Percentiles rank a stretch among this genome's conserved stretches.
These are phyloP conservation scores for Thymus mandschuricus DNA, from an alignment of 257 asterid genomes.

Conservation along the genomic window DNA sequence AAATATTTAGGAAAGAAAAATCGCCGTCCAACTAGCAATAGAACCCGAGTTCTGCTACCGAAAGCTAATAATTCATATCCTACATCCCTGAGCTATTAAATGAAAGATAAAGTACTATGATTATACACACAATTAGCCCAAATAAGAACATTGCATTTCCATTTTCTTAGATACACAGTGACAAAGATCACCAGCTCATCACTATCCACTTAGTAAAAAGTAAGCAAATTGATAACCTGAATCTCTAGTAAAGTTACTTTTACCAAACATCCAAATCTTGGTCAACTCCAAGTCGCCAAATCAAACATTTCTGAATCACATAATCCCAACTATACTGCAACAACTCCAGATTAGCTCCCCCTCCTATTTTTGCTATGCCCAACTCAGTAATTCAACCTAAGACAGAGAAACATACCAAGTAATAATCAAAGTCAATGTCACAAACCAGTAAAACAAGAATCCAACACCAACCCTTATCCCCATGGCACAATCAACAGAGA, in stretches of 20 bases:
- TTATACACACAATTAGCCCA: constrained; percentile 9
- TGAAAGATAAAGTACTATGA: neutral
- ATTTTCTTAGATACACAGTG: constrained; percentile 15
- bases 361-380: constrained; percentile 13
- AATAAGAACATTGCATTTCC: constrained; percentile 24
- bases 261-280: constrained; percentile 40
- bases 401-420: constrained; percentile 12
- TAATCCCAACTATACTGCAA: constrained; percentile 27
- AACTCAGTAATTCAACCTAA: constrained; percentile 31
- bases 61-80: constrained; percentile 12
- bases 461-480: constrained; percentile 20
- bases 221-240: constrained; percentile 18
- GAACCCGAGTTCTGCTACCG: constrained; percentile 20
- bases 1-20: constrained; percentile 8
- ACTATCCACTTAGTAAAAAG: constrained; percentile 16
- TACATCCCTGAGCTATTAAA: neutral
- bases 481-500: constrained; percentile 15
- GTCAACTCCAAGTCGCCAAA: constrained; percentile 37
- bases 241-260: constrained; percentile 37
- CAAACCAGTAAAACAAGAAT: constrained; percentile 29
- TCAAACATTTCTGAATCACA: constrained; percentile 35
- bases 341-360: neutral
- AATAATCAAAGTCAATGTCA: constrained; percentile 44
- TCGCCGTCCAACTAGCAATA: neutral
- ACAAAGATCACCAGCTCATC: constrained; percentile 29